Evolutionary conservation across 495 filamentous ascomycete genomes (phyloP).

Genomic region (Hypomontagnella monticulosa): DNA sequence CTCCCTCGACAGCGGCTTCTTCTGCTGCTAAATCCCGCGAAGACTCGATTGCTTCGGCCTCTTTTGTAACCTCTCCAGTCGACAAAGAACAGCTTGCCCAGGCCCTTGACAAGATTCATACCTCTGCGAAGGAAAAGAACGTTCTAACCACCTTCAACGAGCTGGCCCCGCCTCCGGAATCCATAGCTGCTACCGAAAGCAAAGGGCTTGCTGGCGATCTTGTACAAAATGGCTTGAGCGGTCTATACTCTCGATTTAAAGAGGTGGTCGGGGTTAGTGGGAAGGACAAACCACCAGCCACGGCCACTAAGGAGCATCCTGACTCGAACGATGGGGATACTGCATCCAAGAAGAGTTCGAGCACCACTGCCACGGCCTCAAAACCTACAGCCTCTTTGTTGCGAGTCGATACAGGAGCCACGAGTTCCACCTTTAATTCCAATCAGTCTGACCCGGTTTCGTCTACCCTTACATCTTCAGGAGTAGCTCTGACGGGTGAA

Average conservation of each 20-base stretch:
- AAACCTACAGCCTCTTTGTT: conserved; percentile 49
- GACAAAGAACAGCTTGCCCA: conserved; percentile 77
- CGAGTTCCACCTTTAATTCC: conserved; percentile 51
- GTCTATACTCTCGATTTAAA: conserved; percentile 82
- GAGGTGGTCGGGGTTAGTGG: conserved; percentile 75
- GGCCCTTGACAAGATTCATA: conserved; percentile 86
- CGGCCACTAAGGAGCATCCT: conserved; percentile 26
- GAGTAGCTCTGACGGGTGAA: conserved; percentile 47
- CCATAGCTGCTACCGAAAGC: conserved; percentile 64
- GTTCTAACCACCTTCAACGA: conserved; percentile 90
- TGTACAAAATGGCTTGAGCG: conserved; percentile 82
- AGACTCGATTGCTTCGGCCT: conserved; percentile 71
- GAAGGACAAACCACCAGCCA: conserved; percentile 61
- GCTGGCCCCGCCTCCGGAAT: conserved; percentile 70
- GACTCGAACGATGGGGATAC: conserved; percentile 54
- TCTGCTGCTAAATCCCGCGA: conserved; percentile 60
- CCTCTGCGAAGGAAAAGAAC: conserved; percentile 78
- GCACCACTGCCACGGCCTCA: conserved; percentile 49
- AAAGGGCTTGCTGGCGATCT: conserved; percentile 76
- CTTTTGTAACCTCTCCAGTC: conserved; percentile 61
- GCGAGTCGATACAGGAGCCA: conserved; percentile 49
- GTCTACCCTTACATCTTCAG: conserved; percentile 50
- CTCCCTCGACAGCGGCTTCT: conserved; percentile 34
- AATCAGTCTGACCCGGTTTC: conserved; percentile 49
- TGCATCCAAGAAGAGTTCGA: conserved; percentile 49